A percentile compares a stretch with the other conserved stretches of the same genome.
Evolutionary conservation across 768 basidiomycete species (phyloP).

Genomic region (Agaricus sinodeliciosus): DNA sequence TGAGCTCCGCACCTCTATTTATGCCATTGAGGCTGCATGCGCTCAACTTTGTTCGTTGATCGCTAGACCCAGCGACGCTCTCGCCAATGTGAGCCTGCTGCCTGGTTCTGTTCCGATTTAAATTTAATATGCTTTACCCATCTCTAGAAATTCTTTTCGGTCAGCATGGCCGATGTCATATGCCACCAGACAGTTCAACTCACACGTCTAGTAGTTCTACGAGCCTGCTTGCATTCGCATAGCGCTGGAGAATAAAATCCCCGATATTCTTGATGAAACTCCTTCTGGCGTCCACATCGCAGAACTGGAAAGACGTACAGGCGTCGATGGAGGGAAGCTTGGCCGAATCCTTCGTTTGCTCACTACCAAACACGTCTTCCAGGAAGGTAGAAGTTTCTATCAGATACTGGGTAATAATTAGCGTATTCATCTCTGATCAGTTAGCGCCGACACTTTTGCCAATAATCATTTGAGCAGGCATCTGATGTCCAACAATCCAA

Average conservation of each 20-base stretch:
- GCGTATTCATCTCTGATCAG: conserved; percentile 19
- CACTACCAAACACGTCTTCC: conserved; percentile 25
- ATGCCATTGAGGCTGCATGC: conserved; percentile 23
- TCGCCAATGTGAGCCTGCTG: conserved; percentile 20
- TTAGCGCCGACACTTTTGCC: conserved; percentile 29
- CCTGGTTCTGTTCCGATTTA: background rate
- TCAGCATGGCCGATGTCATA: background rate
- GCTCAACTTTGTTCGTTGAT: conserved; percentile 20
- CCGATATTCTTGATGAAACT: conserved; percentile 21
- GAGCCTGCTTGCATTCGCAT: conserved; percentile 19
- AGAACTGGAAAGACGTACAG: conserved; percentile 16
- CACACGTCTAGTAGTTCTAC: conserved; percentile 9
- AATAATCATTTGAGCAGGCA: conserved; percentile 34
- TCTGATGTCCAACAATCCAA: conserved; percentile 19
- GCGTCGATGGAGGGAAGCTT: conserved; percentile 24
- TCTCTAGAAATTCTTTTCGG: conserved; percentile 3
- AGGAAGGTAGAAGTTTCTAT: conserved; percentile 23
- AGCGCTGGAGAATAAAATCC: conserved; percentile 16
- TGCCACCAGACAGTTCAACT: background rate
- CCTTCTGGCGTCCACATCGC: conserved; percentile 23
- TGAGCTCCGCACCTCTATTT: conserved; percentile 8
- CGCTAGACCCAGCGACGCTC: conserved; percentile 17
- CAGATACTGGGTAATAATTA: too few relatives aligned
- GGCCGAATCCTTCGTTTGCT: conserved; percentile 25
- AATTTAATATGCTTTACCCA: background rate